phyloP scores from a whole-genome alignment of 2,329 filamentous ascomycete genomes.

The Shiraia bambusicola region DNA sequence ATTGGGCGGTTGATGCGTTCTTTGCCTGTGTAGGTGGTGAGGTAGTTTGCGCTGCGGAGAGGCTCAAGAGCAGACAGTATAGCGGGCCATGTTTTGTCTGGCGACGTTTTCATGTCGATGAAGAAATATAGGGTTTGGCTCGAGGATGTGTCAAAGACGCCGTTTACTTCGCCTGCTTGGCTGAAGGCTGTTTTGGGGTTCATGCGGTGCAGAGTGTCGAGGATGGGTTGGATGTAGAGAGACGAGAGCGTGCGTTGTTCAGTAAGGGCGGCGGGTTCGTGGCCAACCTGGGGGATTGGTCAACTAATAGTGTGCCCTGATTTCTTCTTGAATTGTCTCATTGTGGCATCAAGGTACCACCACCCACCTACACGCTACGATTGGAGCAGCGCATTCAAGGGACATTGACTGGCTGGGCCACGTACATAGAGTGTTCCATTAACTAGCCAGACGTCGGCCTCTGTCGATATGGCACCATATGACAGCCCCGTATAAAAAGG shows the following conservation, averaged over 20 bases:
- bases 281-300: conserved; percentile 51
- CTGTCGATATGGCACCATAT: conserved; percentile 58
- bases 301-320: neutral
- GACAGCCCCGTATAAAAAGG: conserved; percentile 57
- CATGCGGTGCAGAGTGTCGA: conserved; percentile 56
- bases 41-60: conserved; percentile 55
- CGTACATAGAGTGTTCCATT: conserved; percentile 57
- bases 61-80: conserved; percentile 60
- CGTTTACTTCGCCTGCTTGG: conserved; percentile 53
- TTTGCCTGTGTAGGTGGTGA: conserved; percentile 55
- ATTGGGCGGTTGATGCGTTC: conserved; percentile 53
- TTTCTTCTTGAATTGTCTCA: too few relatives aligned
- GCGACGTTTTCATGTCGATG: conserved; percentile 64
- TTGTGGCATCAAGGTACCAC: neutral
- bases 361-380: too few relatives aligned
- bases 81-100: conserved; percentile 56
- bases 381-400: neutral
- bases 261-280: conserved; percentile 56
- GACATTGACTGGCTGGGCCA: conserved; percentile 9
- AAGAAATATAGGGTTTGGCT: conserved; percentile 65
- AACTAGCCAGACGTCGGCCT: conserved; percentile 63
- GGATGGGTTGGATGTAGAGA: conserved; percentile 62
- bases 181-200: conserved; percentile 57
- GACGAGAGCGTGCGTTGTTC: conserved; percentile 56
- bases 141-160: conserved; percentile 61